phyloP scores from a whole-genome alignment of 2,329 filamentous ascomycete genomes.

The Lachnellula willkommii region DNA sequence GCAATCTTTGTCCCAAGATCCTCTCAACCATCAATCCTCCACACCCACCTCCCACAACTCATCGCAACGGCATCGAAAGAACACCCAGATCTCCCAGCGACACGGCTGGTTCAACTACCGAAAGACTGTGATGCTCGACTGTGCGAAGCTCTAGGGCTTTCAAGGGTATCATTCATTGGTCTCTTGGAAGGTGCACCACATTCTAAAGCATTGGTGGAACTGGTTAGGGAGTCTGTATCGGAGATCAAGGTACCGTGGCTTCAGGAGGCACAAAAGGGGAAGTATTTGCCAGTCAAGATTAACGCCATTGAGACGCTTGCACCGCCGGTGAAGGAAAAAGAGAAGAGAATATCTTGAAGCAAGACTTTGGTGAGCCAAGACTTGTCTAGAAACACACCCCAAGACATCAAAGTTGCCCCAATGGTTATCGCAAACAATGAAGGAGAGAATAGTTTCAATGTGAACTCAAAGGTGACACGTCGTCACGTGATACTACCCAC shows the following conservation, averaged over 20 bases:
- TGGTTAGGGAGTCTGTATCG: conserved; percentile 48
- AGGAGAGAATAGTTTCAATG: too few species aligned
- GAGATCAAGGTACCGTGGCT: conserved; percentile 54
- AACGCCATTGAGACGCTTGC: conserved; percentile 38
- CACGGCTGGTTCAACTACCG: conserved; percentile 58
- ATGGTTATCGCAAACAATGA: too few species aligned
- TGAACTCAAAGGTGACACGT: too few species aligned
- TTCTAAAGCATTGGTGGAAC: conserved; percentile 50
- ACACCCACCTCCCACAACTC: conserved; percentile 55
- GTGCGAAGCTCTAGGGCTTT: conserved; percentile 52
- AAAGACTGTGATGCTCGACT: conserved; percentile 54
- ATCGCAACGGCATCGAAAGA: conserved; percentile 45
- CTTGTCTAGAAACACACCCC: too few species aligned
- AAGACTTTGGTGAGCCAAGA: neutral
- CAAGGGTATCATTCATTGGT: conserved; percentile 60
- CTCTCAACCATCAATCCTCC: conserved; percentile 52
- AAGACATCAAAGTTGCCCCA: too few species aligned
- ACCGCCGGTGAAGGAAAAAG: conserved; percentile 12
- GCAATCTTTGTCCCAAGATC: conserved; percentile 55
- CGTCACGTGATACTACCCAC: too few species aligned
- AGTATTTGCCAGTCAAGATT: conserved; percentile 45
- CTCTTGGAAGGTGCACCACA: conserved; percentile 52
- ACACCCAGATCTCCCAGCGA: conserved; percentile 36
- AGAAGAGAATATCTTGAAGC: neutral
- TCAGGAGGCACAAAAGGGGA: conserved; percentile 34